Conservation (phyloP, 345 rosid genomes). For the Camelina neglecta region DNA sequence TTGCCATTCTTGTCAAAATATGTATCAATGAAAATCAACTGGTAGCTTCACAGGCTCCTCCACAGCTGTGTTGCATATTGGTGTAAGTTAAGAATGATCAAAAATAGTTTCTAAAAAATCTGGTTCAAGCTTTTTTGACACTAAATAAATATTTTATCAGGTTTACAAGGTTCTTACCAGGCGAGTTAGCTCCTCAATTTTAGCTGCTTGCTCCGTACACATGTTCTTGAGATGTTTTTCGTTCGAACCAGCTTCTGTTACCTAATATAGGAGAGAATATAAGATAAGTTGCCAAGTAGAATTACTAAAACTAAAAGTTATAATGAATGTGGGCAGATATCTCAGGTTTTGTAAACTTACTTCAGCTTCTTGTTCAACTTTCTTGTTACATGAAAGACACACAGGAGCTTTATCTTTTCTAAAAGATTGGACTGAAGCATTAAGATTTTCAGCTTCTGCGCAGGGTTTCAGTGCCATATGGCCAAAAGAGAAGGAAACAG, state of each 20-base stretch:
- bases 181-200: conserved; percentile 69
- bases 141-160: not conserved
- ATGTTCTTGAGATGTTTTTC: conserved; percentile 55
- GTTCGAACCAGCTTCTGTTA: conserved; percentile 47
- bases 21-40: not conserved
- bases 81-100: conserved; percentile 26
- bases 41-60: conserved; percentile 33
- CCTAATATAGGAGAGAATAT: conserved; percentile 48
- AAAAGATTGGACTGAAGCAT: conserved; percentile 52
- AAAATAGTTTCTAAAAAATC: conserved; percentile 22
- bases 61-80: conserved; percentile 26
- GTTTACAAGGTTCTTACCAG: conserved; percentile 45
- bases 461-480: conserved; percentile 73
- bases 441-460: conserved; percentile 56
- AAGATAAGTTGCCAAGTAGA: not conserved
- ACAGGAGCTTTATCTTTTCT: conserved; percentile 46
- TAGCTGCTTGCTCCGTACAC: conserved; percentile 70
- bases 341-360: conserved; percentile 7
- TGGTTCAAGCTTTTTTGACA: not conserved
- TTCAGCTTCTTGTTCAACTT: conserved; percentile 43
- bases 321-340: not conserved
- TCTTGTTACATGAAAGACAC: conserved; percentile 74
- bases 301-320: not conserved
- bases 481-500: conserved; percentile 81
- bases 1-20: not conserved